These are phyloP conservation scores for Silene vulgaris DNA, from an alignment of 179 eudicot genomes.

Conservation along the genomic window DNA sequence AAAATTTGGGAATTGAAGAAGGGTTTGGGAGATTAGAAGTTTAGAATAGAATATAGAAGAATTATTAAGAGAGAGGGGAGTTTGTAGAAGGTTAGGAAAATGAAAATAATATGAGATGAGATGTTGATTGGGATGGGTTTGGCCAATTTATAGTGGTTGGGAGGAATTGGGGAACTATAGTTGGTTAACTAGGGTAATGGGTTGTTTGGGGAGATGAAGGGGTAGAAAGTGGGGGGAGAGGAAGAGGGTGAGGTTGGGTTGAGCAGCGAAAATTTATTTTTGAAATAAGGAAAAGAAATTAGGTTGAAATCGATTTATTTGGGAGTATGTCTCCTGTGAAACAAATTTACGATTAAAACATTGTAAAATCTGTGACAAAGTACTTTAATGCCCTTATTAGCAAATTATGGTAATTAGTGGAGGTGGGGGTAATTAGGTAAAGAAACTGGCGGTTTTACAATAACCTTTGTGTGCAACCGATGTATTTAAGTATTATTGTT, in stretches of 20 bases:
- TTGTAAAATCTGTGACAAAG: no score
- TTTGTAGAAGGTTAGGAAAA: background rate
- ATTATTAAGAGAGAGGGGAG: background rate
- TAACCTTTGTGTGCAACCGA: no score
- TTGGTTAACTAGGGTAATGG: slow-evolving; percentile 22
- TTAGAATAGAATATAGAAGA: background rate
- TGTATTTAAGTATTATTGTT: no score
- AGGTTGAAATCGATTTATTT: no score
- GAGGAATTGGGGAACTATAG: slow-evolving; percentile 12
- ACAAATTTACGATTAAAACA: no score
- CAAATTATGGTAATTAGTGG: no score
- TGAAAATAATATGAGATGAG: background rate
- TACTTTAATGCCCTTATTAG: no score
- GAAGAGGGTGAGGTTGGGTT: background rate
- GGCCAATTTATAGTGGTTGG: slow-evolving; percentile 24
- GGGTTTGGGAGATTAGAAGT: background rate
- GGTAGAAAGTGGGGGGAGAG: background rate
- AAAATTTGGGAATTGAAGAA: background rate
- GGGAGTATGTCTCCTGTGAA: no score
- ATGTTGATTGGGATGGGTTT: slow-evolving; percentile 4
- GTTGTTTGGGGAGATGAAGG: background rate
- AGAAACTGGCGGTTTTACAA: no score
- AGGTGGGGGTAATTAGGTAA: no score
- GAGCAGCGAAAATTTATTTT: background rate
- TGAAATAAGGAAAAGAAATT: background rate